phyloP scores from a whole-genome alignment of 2,329 filamentous ascomycete genomes.

The Didymella lethalis region DNA sequence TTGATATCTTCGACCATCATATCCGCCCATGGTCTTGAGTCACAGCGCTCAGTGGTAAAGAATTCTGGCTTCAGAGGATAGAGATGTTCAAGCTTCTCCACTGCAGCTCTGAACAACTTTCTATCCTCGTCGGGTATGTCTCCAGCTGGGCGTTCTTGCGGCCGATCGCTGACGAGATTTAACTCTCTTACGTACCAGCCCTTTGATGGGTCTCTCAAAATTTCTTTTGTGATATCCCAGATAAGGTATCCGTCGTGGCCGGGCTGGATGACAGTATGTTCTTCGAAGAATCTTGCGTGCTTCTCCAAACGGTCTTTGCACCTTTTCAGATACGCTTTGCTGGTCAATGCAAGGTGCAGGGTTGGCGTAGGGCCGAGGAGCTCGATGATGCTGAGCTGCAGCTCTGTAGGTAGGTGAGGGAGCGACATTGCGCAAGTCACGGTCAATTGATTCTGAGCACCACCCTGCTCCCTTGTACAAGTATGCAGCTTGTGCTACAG shows the following conservation, averaged over 20 bases:
- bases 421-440: constrained; percentile 17
- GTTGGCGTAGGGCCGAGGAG: constrained; percentile 23
- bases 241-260: not conserved
- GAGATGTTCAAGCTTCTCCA: constrained; percentile 4
- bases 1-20: not conserved
- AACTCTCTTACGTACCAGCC: constrained; percentile 31
- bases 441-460: not conserved
- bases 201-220: constrained; percentile 21
- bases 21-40: not conserved
- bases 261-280: constrained; percentile 16
- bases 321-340: constrained; percentile 17
- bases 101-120: constrained; percentile 13
- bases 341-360: constrained; percentile 25
- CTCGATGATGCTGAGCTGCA: constrained; percentile 23
- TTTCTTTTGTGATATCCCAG: constrained; percentile 21
- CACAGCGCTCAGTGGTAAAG: constrained; percentile 2
- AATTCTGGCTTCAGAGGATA: constrained; percentile 9
- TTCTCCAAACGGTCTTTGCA: constrained; percentile 13
- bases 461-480: not conserved
- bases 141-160: constrained; percentile 10
- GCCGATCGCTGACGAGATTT: constrained; percentile 18
- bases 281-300: constrained; percentile 18
- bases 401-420: constrained; percentile 19
- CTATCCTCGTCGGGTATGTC: not conserved
- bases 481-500: not conserved